These are phyloP conservation scores for Lotmaria passim DNA, from an alignment of 208 protist genomes.

Conservation along the genomic window DNA sequence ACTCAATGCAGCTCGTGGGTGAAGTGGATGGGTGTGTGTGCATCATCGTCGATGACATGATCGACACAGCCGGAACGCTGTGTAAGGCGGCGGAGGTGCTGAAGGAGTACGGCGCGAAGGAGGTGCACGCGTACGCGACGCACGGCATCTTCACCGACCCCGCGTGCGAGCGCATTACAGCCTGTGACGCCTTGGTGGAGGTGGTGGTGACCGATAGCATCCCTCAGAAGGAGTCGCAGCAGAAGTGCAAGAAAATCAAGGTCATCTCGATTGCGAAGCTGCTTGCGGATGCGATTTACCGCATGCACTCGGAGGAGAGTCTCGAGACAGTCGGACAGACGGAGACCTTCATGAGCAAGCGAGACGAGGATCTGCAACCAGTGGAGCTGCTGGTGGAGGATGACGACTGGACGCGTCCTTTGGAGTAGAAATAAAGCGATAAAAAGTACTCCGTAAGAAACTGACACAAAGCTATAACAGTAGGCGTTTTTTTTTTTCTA, in stretches of 20 bases:
- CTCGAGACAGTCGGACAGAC: conserved; percentile 62
- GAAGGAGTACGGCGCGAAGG: conserved; percentile 92
- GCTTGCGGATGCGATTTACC: conserved; percentile 86
- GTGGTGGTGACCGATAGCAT: conserved; percentile 95
- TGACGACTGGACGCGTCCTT: conserved; percentile 59
- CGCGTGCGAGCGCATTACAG: conserved; percentile 92
- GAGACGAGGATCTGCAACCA: conserved; percentile 74
- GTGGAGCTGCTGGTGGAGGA: conserved; percentile 87
- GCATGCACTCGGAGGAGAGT: conserved; percentile 88
- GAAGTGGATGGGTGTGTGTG: conserved; percentile 94
- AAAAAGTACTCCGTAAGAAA: too few species aligned
- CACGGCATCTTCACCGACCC: conserved; percentile 96
- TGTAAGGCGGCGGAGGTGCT: conserved; percentile 95
- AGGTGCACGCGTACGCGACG: conserved; percentile 93
- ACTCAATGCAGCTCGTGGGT: conserved; percentile 95
- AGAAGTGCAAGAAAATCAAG: conserved; percentile 83
- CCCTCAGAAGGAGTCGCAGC: conserved; percentile 65
- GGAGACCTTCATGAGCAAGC: conserved; percentile 40
- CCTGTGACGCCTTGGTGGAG: conserved; percentile 86
- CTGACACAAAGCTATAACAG: too few species aligned
- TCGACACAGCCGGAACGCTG: conserved; percentile 96
- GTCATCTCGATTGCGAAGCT: conserved; percentile 89
- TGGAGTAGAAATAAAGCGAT: conserved; percentile 10
- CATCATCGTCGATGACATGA: conserved; percentile 98
- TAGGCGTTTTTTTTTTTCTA: too few species aligned